Evolutionary conservation across 441 rosid genomes (phyloP).

Genomic region (Pelargonium fulgidum): DNA sequence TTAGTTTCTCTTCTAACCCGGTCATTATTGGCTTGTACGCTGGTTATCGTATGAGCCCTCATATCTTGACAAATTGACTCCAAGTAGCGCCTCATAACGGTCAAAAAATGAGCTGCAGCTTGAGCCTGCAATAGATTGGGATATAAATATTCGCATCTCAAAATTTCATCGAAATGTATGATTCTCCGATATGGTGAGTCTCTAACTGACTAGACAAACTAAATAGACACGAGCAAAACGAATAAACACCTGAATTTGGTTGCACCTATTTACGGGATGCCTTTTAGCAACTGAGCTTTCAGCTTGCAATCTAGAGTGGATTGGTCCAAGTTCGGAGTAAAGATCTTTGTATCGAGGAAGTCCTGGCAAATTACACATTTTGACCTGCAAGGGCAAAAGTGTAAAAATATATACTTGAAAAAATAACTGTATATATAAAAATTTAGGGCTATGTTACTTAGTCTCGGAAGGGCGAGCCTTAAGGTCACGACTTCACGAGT

Average conservation of each 20-base stretch:
- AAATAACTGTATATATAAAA: not conserved
- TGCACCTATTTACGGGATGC: slow-evolving; percentile 77
- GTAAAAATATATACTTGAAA: not conserved
- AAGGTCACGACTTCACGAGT: too few relatives aligned
- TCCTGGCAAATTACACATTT: slow-evolving; percentile 53
- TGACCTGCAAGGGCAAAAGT: slow-evolving; percentile 38
- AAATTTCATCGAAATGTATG: not conserved
- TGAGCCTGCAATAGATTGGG: slow-evolving; percentile 44
- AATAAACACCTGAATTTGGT: slow-evolving; percentile 63
- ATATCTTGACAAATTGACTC: slow-evolving; percentile 82
- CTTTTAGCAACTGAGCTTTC: slow-evolving; percentile 54
- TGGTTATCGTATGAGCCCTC: slow-evolving; percentile 84
- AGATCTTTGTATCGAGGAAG: slow-evolving; percentile 76
- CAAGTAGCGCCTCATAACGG: slow-evolving; percentile 61
- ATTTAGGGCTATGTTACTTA: not conserved
- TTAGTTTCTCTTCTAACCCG: slow-evolving; percentile 54
- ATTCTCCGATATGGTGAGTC: not conserved
- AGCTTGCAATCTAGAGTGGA: slow-evolving; percentile 53
- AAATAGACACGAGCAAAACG: slow-evolving; percentile 1
- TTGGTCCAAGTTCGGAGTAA: slow-evolving; percentile 61
- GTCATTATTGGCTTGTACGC: slow-evolving; percentile 84
- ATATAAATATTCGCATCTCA: not conserved
- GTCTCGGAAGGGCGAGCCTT: not conserved
- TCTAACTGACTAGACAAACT: not conserved
- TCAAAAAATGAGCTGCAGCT: slow-evolving; percentile 63